Evolutionary conservation across 2,329 filamentous ascomycete species (phyloP).

Genomic region (Microdochium nivale): DNA sequence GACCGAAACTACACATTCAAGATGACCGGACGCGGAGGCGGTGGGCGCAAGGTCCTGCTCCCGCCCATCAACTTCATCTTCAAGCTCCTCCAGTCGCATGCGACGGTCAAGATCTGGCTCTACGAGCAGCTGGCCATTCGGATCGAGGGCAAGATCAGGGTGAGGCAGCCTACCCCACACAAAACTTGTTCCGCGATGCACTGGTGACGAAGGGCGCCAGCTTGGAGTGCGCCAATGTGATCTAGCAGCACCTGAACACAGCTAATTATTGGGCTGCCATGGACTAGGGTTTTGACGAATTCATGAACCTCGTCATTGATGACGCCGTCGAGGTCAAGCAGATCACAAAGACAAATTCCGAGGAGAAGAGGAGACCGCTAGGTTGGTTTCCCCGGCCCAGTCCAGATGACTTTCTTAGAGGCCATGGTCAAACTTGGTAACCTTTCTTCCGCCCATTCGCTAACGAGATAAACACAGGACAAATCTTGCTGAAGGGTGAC

Average conservation of each 20-base stretch:
- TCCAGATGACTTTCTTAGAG: too few relatives aligned
- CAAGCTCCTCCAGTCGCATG: constrained; percentile 76
- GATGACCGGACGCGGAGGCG: constrained; percentile 53
- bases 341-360: constrained; percentile 66
- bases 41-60: constrained; percentile 50
- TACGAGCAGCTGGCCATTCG: constrained; percentile 92
- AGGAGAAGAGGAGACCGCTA: constrained; percentile 68
- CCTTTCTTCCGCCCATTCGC: background rate
- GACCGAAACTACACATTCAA: constrained; percentile 9
- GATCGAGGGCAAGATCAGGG: constrained; percentile 94
- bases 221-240: background rate
- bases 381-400: constrained; percentile 42
- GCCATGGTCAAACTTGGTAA: too few relatives aligned
- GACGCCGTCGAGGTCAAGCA: constrained; percentile 89
- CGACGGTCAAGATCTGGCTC: constrained; percentile 88
- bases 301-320: constrained; percentile 97
- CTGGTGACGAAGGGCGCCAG: too few relatives aligned
- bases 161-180: constrained; percentile 29
- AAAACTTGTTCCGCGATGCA: too few relatives aligned
- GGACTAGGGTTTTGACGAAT: constrained; percentile 87
- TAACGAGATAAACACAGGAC: constrained; percentile 30
- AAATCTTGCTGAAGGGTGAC: constrained; percentile 60
- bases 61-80: constrained; percentile 78
- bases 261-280: constrained; percentile 1
- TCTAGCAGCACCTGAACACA: background rate